Base-by-base conservation (phyloP, 2,329 filamentous ascomycete genomes). In the Celoporthe dispersa region DNA sequence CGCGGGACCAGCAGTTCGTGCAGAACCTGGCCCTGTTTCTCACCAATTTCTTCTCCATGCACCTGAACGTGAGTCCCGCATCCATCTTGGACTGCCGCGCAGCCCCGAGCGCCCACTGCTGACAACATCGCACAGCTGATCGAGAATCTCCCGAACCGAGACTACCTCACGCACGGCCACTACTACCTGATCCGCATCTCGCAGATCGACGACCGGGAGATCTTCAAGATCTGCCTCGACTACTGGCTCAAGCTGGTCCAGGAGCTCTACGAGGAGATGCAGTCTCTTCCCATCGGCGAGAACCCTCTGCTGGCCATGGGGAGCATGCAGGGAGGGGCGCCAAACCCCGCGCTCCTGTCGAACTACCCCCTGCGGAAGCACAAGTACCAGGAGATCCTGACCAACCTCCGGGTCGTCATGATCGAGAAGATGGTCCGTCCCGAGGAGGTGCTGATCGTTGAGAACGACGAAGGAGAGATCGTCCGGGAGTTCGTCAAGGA, bases 391-490 rank as follows among this genome's bases (percentile, higher is more conserved):
- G 94, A 98, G 78, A 92, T 99, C 28, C 84, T 99, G 64, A 95
- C 95, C 12, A 98, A 97, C 80, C 86, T 99, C 69, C 91, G 96
- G 74, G 92, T 95, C 33, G 96, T 99, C 74, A 99, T 99, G 96
- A 98, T 99, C 73, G 96, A 99, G 84, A 98, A 98, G 86, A 99
- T 99, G 96, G 96, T 99, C 41, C 90, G 94, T 59, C 96, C 96
- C 0, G 96, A 99, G 82, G 97, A 99, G 82, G 97, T 99, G 11
- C 82, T 99, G 75, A 97, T 99, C 77, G 96, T 99, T n/a, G 96
- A 99, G 82, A 99, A 99, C 80, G 96, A 99, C 73, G 96, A 99
- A 81, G 96, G 97, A 73, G 96, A 99, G 80, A 99, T 99, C 76
- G 96, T 99, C 39, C 93, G 96, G 75, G 96, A 99, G 78, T 99